These are phyloP conservation scores for Dioszegia crocea DNA, from an alignment of 768 basidiomycete genomes.

Conservation along the genomic window DNA sequence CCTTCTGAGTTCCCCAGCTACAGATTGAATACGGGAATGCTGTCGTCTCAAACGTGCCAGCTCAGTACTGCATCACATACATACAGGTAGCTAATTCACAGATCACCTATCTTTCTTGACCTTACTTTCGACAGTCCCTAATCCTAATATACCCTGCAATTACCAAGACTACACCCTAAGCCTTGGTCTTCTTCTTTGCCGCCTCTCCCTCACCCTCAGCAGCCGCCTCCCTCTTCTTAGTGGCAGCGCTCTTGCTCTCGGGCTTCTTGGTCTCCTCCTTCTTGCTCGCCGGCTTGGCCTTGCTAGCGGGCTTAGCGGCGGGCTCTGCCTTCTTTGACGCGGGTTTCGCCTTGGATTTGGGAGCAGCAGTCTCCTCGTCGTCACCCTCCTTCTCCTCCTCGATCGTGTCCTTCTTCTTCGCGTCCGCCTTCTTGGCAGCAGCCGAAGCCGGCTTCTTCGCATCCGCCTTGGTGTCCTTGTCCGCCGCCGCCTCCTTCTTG, in stretches of 20 bases:
- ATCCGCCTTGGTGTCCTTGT: neutral
- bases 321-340: constrained; percentile 14
- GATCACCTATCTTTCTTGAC: neutral
- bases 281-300: constrained; percentile 15
- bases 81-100: neutral
- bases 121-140: neutral
- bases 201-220: neutral
- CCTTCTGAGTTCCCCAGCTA: no score
- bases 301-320: constrained; percentile 5
- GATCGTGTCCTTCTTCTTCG: neutral
- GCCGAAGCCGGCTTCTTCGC: constrained; percentile 7
- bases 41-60: no score
- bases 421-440: constrained; percentile 6
- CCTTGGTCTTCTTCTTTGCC: constrained; percentile 14
- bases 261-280: constrained; percentile 16
- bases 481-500: neutral
- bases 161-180: neutral
- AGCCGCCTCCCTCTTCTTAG: constrained; percentile 6
- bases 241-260: constrained; percentile 10
- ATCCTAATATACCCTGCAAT: neutral
- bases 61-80: neutral
- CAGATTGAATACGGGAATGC: no score
- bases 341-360: neutral
- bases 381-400: neutral
- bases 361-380: neutral